These are phyloP conservation scores for Candida ipomoeae DNA, from an alignment of 805 yeast genomes.

Conservation along the genomic window DNA sequence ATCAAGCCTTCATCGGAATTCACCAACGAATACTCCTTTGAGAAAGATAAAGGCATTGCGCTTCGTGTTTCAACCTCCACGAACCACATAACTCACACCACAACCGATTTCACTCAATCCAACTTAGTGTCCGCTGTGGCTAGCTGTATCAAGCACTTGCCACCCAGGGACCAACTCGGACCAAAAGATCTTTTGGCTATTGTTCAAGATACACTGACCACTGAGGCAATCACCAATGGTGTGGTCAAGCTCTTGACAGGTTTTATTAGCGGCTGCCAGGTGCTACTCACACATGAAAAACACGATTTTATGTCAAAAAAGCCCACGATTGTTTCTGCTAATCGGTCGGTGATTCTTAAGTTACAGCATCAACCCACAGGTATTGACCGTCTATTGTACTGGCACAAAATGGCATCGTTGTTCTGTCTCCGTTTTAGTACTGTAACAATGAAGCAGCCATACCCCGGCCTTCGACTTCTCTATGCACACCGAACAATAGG, in stretches of 20 bases:
- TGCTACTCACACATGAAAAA: slow-evolving; percentile 17
- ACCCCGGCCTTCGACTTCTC: slow-evolving; percentile 36
- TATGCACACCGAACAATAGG: slow-evolving; percentile 33
- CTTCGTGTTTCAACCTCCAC: slow-evolving; percentile 21
- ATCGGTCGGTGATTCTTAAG: slow-evolving; percentile 14
- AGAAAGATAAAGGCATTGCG: slow-evolving; percentile 37
- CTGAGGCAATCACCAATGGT: slow-evolving; percentile 25
- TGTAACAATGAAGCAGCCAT: slow-evolving; percentile 10
- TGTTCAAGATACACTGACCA: slow-evolving; percentile 17
- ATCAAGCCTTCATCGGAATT: slow-evolving; percentile 10
- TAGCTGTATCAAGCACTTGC: slow-evolving; percentile 46
- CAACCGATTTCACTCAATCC: slow-evolving; percentile 42
- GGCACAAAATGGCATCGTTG: slow-evolving; percentile 39
- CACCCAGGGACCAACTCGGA: slow-evolving; percentile 33
- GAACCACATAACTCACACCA: slow-evolving; percentile 14
- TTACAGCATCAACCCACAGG: slow-evolving; percentile 14
- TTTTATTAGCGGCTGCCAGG: slow-evolving; percentile 30
- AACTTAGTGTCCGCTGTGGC: slow-evolving; percentile 53
- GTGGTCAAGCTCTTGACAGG: slow-evolving; percentile 39
- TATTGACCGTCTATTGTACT: slow-evolving; percentile 22
- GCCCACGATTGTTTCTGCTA: slow-evolving; percentile 13
- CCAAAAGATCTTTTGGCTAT: slow-evolving; percentile 23
- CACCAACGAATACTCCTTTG: slow-evolving; percentile 28
- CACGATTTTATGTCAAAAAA: slow-evolving; percentile 13
- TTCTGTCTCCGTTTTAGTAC: slow-evolving; percentile 47